Conservation (phyloP, 75 land plant genomes). For the Azolla pinnata region DNA sequence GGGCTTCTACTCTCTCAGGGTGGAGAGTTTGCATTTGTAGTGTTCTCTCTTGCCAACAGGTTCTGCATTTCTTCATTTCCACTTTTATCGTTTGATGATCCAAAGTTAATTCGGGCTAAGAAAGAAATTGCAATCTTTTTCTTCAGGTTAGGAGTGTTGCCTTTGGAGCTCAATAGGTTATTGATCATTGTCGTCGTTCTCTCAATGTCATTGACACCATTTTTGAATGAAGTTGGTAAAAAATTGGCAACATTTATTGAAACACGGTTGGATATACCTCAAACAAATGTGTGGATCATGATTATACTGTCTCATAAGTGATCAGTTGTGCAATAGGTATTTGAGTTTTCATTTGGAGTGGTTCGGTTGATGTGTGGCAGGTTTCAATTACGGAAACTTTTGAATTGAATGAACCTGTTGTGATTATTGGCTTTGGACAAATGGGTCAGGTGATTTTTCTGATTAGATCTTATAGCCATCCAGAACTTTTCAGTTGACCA, state of each 20-base stretch:
- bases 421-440: slow-evolving; percentile 93
- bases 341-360: no score
- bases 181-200: slow-evolving; percentile 94
- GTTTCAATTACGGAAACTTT: slow-evolving; percentile 30
- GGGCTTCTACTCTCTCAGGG: slow-evolving; percentile 96
- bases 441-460: slow-evolving; percentile 97
- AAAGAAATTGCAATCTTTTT: slow-evolving; percentile 1
- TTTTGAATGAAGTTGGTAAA: slow-evolving; percentile 87
- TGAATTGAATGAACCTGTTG: slow-evolving; percentile 69
- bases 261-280: slow-evolving; percentile 31
- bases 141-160: slow-evolving; percentile 87
- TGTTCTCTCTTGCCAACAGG: slow-evolving; percentile 96
- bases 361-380: no score
- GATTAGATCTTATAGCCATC: no score
- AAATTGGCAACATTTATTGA: slow-evolving; percentile 65
- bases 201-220: slow-evolving; percentile 92
- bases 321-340: no score
- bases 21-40: slow-evolving; percentile 96
- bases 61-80: not conserved
- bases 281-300: slow-evolving; percentile 25
- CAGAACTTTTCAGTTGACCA: no score
- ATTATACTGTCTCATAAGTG: not conserved
- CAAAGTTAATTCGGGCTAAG: not conserved
- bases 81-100: not conserved
- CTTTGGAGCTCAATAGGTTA: slow-evolving; percentile 84